A percentile compares a stretch with the other conserved stretches of the same genome.
Evolutionary conservation across 495 filamentous ascomycete species (phyloP).

Genomic region (Aspergillus kassunensis): DNA sequence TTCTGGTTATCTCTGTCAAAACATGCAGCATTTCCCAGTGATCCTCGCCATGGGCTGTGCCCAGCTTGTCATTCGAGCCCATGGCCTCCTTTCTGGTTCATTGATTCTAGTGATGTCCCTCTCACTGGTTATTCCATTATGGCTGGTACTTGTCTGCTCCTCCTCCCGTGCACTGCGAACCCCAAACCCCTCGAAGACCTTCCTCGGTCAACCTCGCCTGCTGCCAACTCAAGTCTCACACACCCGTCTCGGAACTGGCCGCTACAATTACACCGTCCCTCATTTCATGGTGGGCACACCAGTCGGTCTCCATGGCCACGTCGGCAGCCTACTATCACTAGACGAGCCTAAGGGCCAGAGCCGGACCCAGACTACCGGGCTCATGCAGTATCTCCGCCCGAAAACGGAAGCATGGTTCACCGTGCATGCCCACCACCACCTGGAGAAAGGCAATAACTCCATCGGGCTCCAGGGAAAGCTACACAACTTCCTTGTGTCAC

Average conservation of each 20-base stretch:
- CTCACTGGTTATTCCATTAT: background rate
- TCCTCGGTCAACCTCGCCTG: conserved; percentile 7
- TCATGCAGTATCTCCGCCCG: background rate
- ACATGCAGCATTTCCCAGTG: conserved; percentile 2
- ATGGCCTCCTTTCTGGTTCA: background rate
- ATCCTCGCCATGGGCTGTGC: conserved; percentile 5
- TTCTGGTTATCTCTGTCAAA: background rate
- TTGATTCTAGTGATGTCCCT: background rate
- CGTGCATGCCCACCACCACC: conserved; percentile 13
- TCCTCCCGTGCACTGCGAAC: background rate
- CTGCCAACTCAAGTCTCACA: conserved; percentile 4
- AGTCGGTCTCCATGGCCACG: background rate
- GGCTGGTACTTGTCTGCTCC: background rate
- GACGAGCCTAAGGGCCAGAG: background rate
- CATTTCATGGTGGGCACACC: conserved; percentile 8
- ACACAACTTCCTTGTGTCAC: conserved; percentile 13
- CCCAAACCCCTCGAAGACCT: background rate
- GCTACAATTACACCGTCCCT: conserved; percentile 7
- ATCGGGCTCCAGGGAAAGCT: conserved; percentile 15
- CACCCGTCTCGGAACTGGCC: conserved; percentile 2
- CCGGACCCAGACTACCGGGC: background rate
- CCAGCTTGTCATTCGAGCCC: background rate
- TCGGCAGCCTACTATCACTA: conserved; percentile 2
- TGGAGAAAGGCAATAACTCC: conserved; percentile 16
- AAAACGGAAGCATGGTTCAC: conserved; percentile 17